Evolutionary conservation across 164 flowering plant species (phyloP), one percentile per base, ranked within the genome.

Genomic region (Warburgia ugandensis): DNA sequence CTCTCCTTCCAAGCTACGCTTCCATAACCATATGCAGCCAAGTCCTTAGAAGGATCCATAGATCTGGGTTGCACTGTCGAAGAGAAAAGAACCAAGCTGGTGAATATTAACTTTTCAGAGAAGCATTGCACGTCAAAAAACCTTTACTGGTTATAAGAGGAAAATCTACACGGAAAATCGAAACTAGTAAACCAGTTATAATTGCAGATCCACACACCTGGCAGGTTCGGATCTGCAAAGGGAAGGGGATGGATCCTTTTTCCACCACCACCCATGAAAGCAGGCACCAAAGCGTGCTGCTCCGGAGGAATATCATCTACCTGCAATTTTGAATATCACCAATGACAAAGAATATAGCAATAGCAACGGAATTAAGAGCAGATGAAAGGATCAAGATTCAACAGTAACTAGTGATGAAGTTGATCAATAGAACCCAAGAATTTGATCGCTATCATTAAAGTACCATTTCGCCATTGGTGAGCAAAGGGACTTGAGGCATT

Each of bases 1-100:
- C 81, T 73, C 63, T 78, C 86, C 66, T 78, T 80, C 86, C 86
- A 80, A 50, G 83, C 83, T 29, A 81, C 74, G 48, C 79, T 78
- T 49, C 87, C 87, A 58, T 78, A 81, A 17, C 88, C 88, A 69
- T 81, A 81, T 26, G 75, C 87, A 59, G 87, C 78, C 56, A 78
- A 60, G 59, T 78, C 88, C 63, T 77, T 81, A 38, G 81, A 71
- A 41, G 88, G 88, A 66, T 77, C 79, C 84, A 81, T 65, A 35
- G 88, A 63, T 70, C 82, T 73, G 29, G 82, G 77, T 69, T 73
- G 84, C 52, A 75, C 84, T 78, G 66, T 61, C 29, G 32, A 17
- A 3, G 35, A 53, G 29, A 12, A 26, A 21, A 6, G 13, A n/a
- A 26, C 7, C 7, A 44, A 21, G 11, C 40, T 29, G 23, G 33